Percentiles rank a stretch among this genome's conserved stretches.
These are phyloP conservation scores for Senna siamea DNA, from an alignment of 306 rosid genomes.

Conservation along the genomic window DNA sequence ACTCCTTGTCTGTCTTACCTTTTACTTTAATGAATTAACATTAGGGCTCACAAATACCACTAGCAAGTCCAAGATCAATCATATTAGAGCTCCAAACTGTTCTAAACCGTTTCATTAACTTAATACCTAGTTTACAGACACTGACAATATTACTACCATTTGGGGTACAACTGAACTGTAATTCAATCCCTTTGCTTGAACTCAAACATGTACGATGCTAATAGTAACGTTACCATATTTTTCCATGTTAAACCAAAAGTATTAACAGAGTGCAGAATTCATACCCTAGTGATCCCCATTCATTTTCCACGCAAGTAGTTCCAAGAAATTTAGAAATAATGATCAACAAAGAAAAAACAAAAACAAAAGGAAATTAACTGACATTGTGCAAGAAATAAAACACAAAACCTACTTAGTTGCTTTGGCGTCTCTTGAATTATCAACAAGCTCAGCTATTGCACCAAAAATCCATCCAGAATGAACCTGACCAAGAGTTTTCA, in stretches of 20 bases:
- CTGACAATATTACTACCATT: neutral
- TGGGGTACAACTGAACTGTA: neutral
- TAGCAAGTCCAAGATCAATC: neutral
- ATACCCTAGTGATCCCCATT: neutral
- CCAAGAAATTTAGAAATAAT: neutral
- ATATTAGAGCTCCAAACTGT: neutral
- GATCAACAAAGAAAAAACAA: slow-evolving; percentile 23
- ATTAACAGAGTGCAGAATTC: slow-evolving; percentile 2
- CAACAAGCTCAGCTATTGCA: slow-evolving; percentile 68
- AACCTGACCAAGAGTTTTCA: slow-evolving; percentile 64
- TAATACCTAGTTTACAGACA: neutral
- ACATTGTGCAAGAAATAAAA: slow-evolving; percentile 19
- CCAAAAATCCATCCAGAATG: slow-evolving; percentile 75
- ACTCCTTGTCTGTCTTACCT: neutral
- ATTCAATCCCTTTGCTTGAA: neutral
- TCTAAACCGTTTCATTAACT: slow-evolving; percentile 12
- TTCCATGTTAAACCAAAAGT: slow-evolving; percentile 24
- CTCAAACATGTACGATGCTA: neutral
- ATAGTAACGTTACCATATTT: slow-evolving; percentile 8
- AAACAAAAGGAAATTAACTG: slow-evolving; percentile 18
- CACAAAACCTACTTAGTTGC: slow-evolving; percentile 58
- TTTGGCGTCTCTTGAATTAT: slow-evolving; percentile 62
- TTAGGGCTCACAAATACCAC: neutral
- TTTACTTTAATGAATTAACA: neutral
- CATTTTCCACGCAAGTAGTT: slow-evolving; percentile 1